phyloP scores from a whole-genome alignment of 1,139 yeast species.

The Candida freyschussii region DNA sequence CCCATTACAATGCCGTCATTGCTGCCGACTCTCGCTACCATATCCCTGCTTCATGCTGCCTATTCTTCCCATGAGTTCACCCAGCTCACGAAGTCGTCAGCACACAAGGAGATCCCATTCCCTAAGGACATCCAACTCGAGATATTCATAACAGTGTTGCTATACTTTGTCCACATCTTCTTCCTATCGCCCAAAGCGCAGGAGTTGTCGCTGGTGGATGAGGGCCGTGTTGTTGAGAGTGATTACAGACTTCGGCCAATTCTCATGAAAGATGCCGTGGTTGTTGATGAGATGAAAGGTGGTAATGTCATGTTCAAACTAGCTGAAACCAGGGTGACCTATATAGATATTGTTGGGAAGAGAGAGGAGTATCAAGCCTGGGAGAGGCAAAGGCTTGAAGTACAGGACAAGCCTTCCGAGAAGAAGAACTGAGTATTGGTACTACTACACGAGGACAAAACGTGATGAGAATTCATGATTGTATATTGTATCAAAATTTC shows the following conservation, averaged over 20 bases:
- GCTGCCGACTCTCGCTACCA: constrained; percentile 8
- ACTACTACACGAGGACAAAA: not conserved
- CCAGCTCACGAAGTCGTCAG: constrained; percentile 12
- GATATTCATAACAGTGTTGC: constrained; percentile 8
- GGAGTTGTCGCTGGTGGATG: constrained; percentile 16
- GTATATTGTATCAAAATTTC: constrained; percentile 23
- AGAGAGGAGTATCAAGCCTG: constrained; percentile 40
- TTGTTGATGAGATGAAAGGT: constrained; percentile 41
- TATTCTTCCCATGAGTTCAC: constrained; percentile 21
- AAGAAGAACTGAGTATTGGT: no score
- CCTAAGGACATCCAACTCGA: constrained; percentile 18
- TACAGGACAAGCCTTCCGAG: no score
- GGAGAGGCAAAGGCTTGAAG: no score
- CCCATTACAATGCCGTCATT: constrained; percentile 7
- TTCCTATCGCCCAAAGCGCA: constrained; percentile 3
- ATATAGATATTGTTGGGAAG: constrained; percentile 39
- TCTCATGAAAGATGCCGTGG: constrained; percentile 43
- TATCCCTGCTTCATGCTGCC: constrained; percentile 16
- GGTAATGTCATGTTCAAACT: constrained; percentile 38
- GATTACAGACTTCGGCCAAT: constrained; percentile 37
- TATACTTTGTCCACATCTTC: constrained; percentile 14
- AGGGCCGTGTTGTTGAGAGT: constrained; percentile 7
- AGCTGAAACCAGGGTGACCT: constrained; percentile 40
- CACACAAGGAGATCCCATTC: constrained; percentile 10
- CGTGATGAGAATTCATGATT: not conserved